A percentile compares a stretch with the other conserved stretches of the same genome.
These are phyloP conservation scores for Nepenthes mirabilis DNA, from an alignment of 148 eudicot genomes.

Conservation along the genomic window DNA sequence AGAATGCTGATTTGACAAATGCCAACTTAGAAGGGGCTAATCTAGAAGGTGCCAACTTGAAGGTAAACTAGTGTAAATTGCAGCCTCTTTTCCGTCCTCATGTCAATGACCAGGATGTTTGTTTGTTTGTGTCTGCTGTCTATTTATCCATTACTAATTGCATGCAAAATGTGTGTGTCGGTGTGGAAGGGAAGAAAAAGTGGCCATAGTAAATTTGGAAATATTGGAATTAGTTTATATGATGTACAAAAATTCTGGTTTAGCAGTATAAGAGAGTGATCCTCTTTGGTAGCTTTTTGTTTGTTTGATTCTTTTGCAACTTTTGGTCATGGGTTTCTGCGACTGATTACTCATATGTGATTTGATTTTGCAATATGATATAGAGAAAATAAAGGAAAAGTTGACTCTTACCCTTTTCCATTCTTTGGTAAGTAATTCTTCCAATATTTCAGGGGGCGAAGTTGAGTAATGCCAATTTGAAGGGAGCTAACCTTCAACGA, in stretches of 20 bases:
- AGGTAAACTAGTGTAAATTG: constrained; percentile 34
- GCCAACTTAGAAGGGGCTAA: constrained; percentile 94
- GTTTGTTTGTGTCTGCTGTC: background rate
- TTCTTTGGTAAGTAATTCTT: background rate
- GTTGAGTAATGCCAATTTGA: constrained; percentile 68
- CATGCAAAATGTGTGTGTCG: background rate
- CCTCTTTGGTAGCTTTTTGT: too few relatives aligned
- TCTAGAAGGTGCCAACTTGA: constrained; percentile 90
- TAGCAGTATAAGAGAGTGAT: too few relatives aligned
- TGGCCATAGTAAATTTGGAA: background rate
- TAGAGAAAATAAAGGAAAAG: background rate
- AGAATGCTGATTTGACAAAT: constrained; percentile 90
- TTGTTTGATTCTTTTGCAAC: too few relatives aligned
- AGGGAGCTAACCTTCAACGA: constrained; percentile 90
- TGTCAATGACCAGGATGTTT: background rate
- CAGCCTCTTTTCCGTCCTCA: background rate
- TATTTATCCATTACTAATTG: too few relatives aligned
- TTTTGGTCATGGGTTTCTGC: too few relatives aligned
- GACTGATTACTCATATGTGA: too few relatives aligned
- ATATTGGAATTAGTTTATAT: too few relatives aligned
- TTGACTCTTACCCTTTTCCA: background rate
- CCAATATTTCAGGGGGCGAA: constrained; percentile 58
- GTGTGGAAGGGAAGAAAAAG: background rate
- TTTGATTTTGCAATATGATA: too few relatives aligned
- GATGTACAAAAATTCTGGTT: too few relatives aligned